A percentile compares a stretch with the other conserved stretches of the same genome.
Conservation (phyloP, 179 eudicot species). For the Corrigiola litoralis region DNA sequence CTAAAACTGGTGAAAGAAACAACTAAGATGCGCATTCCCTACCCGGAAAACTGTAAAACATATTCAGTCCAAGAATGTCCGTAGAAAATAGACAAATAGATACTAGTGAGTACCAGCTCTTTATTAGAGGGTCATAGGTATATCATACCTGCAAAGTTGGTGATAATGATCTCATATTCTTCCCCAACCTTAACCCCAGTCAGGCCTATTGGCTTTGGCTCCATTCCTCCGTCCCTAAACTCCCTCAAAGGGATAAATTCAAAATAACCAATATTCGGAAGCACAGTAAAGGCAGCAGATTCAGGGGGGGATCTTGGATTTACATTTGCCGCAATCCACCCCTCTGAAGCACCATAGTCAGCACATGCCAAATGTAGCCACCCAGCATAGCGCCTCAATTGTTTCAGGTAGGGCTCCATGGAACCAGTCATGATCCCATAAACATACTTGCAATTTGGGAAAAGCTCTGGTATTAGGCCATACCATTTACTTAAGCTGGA, state of each 20-base stretch:
- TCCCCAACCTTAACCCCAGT: slow-evolving; percentile 73
- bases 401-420: slow-evolving; percentile 83
- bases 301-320: slow-evolving; percentile 77
- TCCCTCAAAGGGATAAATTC: slow-evolving; percentile 68
- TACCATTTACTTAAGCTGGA: slow-evolving; percentile 63
- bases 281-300: slow-evolving; percentile 60
- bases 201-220: slow-evolving; percentile 57
- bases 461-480: slow-evolving; percentile 67
- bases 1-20: no score
- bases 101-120: not conserved
- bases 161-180: slow-evolving; percentile 78
- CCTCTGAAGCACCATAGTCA: slow-evolving; percentile 90
- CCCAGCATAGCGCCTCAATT: slow-evolving; percentile 83
- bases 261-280: slow-evolving; percentile 74
- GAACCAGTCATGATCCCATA: slow-evolving; percentile 96
- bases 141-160: slow-evolving; percentile 66
- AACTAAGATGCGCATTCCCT: no score
- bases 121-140: not conserved
- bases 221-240: slow-evolving; percentile 22
- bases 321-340: slow-evolving; percentile 89
- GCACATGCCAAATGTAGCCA: slow-evolving; percentile 63
- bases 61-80: no score
- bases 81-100: no score
- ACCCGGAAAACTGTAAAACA: no score
- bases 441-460: slow-evolving; percentile 77